Conservation (phyloP, 2,329 filamentous ascomycete species). For the Verticillium tricorpus region DNA sequence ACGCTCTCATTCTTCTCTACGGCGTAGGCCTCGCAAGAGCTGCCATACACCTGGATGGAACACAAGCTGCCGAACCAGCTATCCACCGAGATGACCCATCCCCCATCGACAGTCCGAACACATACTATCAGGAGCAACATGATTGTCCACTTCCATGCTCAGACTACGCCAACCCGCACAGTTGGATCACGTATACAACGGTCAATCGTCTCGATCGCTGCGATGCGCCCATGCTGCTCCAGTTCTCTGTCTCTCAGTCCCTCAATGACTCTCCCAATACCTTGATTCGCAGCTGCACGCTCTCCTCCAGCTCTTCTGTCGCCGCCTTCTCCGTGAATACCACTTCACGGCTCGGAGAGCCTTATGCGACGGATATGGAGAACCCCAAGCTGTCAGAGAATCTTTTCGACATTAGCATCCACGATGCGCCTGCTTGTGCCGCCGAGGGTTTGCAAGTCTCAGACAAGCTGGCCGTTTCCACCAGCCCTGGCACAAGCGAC, state of each 20-base stretch:
- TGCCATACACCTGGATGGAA: constrained; percentile 13
- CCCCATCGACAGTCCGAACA: constrained; percentile 12
- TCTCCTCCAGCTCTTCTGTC: too few species aligned
- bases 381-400: too few species aligned
- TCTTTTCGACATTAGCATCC: too few species aligned
- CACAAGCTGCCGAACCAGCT: constrained; percentile 4
- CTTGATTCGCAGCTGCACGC: too few species aligned
- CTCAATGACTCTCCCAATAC: too few species aligned
- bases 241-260: constrained; percentile 9
- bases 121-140: constrained; percentile 16
- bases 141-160: constrained; percentile 14
- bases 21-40: constrained; percentile 2
- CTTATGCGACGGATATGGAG: too few species aligned
- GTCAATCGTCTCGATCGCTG: constrained; percentile 15
- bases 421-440: too few species aligned
- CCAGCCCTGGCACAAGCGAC: too few species aligned
- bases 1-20: background rate
- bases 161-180: constrained; percentile 16
- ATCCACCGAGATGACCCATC: constrained; percentile 10
- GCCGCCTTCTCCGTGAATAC: too few species aligned
- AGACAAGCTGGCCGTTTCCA: too few species aligned
- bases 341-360: too few species aligned
- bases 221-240: constrained; percentile 9
- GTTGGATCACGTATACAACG: constrained; percentile 16
- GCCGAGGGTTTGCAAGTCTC: too few species aligned